Percentiles rank a stretch among this genome's conserved stretches.
Evolutionary conservation across 805 yeast genomes (phyloP).

Genomic region (Wickerhamomyces alni): DNA sequence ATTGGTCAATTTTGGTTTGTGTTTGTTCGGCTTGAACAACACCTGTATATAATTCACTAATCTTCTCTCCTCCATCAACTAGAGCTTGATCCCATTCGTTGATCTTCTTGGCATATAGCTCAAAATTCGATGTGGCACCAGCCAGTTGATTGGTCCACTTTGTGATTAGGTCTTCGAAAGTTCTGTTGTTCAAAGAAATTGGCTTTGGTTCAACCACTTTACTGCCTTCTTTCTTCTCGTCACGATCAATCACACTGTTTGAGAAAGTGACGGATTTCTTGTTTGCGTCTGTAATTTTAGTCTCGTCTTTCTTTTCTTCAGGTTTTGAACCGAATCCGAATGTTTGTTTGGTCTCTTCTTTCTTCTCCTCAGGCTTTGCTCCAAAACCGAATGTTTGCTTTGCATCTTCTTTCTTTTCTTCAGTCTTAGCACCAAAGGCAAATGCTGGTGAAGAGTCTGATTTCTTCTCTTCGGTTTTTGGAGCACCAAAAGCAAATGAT

Average conservation of each 20-base stretch:
- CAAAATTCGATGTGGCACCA: conserved; percentile 66
- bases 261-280: conserved; percentile 24
- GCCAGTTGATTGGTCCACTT: conserved; percentile 90
- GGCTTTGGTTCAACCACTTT: conserved; percentile 61
- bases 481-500: not conserved
- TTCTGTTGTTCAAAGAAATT: conserved; percentile 79
- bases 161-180: conserved; percentile 85
- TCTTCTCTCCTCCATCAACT: conserved; percentile 81
- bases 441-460: conserved; percentile 12
- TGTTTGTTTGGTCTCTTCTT: conserved; percentile 5
- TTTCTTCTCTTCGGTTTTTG: conserved; percentile 8
- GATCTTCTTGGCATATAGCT: conserved; percentile 65
- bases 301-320: conserved; percentile 9
- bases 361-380: conserved; percentile 7
- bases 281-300: conserved; percentile 14
- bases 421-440: conserved; percentile 6
- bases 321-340: conserved; percentile 20
- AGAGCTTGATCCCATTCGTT: conserved; percentile 82
- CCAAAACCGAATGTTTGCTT: conserved; percentile 13
- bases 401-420: conserved; percentile 10
- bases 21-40: conserved; percentile 79
- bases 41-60: conserved; percentile 69
- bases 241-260: conserved; percentile 18
- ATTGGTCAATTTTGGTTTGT: conserved; percentile 82
- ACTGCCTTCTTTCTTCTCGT: conserved; percentile 33